Evolutionary conservation across 805 yeast genomes (phyloP), one percentile per base, ranked within the genome.

Genomic region (Metschnikowia vanudenii): DNA sequence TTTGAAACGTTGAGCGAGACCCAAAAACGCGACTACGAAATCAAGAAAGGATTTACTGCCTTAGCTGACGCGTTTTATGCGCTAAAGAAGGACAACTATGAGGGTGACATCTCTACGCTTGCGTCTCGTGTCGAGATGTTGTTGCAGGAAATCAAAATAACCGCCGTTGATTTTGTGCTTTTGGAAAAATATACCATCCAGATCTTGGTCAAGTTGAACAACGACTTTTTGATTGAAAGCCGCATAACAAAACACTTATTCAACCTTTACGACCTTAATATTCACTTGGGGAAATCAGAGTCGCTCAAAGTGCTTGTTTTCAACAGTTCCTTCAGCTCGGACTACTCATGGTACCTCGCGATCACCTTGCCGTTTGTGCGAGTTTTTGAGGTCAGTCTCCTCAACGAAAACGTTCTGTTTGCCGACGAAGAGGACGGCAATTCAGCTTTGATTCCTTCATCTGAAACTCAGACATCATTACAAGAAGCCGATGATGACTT

Each of bases 111-210:
- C 30, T 37, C 56, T n/a, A 46, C 52, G 13, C 37, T 53, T 16
- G 22, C 36, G 6, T 47, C 55, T 19, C 51, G 52, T 6, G 47
- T 38, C 3, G 53, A 54, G 31, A 50, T 59, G 18, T 49, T 71
- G 6, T 33, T 71, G n/a, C 70, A 65, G 46, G 41, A 61, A 2
- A 53, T 71, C 10, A 59, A 66, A 3, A 69, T 68, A 47, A 65
- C 66, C 3, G 61, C 73, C 0, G 64, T 64, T 37, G 77, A 73
- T 46, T 73, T 56, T 45, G 60, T 68, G 39, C 53, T 71, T 18
- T 58, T 73, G 44, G 77, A 73, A 39, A 67, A 61, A 41, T 73
- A 72, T 49, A 62, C 58, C 39, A 59, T 72, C 22, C 73, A 72
- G 31, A 64, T 71, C 12, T 52, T 69, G 31, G 49, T 63, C 13